Evolutionary conservation across 2,329 filamentous ascomycete genomes (phyloP).

Genomic region (Fusarium mangiferae): DNA sequence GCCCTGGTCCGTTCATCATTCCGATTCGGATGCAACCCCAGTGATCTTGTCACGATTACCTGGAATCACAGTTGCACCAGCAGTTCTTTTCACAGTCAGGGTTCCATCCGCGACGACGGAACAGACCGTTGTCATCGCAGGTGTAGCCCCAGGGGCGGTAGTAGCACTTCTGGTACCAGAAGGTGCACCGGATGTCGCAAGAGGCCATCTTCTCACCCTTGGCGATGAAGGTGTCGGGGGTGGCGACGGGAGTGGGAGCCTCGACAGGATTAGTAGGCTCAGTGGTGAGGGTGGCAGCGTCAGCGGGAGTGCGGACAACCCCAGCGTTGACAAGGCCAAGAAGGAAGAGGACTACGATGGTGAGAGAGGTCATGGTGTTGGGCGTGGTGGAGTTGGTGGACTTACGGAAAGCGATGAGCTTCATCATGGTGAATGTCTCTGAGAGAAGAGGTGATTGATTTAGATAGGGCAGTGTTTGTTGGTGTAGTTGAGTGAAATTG

Average conservation of each 20-base stretch:
- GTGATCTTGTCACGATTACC: background rate
- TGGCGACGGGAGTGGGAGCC: background rate
- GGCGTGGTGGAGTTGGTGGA: no score
- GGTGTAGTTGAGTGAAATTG: background rate
- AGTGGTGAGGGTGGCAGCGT: background rate
- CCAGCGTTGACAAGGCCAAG: background rate
- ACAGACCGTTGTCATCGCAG: background rate
- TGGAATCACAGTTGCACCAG: slow-evolving; percentile 15
- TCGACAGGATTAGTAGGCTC: background rate
- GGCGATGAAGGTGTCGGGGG: background rate
- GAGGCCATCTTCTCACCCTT: background rate
- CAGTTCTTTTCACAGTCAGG: slow-evolving; percentile 11
- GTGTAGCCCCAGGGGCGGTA: slow-evolving; percentile 10
- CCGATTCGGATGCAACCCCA: no score
- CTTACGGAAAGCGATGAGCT: slow-evolving; percentile 7
- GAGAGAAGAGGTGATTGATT: background rate
- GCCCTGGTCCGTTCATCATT: background rate
- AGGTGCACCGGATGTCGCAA: background rate
- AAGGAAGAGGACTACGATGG: background rate
- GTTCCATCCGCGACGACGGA: slow-evolving; percentile 2
- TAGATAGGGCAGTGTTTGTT: background rate
- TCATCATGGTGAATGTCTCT: background rate
- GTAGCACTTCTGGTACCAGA: slow-evolving; percentile 13
- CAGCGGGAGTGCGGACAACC: background rate
- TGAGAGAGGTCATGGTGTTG: background rate